Evolutionary conservation across 305 asterid genomes (phyloP), one percentile per base, ranked within the genome.

Genomic region (Solanum hybrid): DNA sequence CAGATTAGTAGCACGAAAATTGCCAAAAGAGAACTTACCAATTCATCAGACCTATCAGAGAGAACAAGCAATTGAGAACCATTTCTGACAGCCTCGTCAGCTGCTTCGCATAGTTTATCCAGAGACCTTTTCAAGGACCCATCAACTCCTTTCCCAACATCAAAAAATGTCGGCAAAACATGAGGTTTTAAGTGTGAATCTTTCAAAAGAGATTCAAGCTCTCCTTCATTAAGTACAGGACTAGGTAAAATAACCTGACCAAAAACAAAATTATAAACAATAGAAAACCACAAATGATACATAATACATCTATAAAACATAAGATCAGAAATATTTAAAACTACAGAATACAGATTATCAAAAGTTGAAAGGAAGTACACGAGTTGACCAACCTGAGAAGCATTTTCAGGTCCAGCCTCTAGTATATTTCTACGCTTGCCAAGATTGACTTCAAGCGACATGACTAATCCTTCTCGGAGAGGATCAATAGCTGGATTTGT

Each of bases 401-500:
- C 98, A 91, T 96, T 96, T 87, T 96, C 95, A 16, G 99, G 99
- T 89, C 99, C 99, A 93, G 95, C 96, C 94, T 95, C 98, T 89
- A 96, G 95, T 86, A 97, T 96, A 91, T 97, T 97, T 81, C 98
- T 93, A 90, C 99, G 96, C 93, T 93, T 96, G 88, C 99, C 99
- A 90, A 97, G 98, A 93, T 96, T 96, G 91, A 97, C 97, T 92
- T 97, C 99, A 89, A 97, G 98, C 87, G 99, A 97, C 99, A 97
- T 97, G 90, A 97, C 99, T 88, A 97, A 91, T 79, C 99, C 99
- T 95, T 97, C 99, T 94, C 99, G 93, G 35, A 97, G 97, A 88
- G 99, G 99, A 93, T 97, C 99, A 91, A 97, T 97, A 84, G 99
- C 99, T 27, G 99, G 99, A 93, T 97, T 97, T 89, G 99, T 97